These are phyloP conservation scores for Cytospora leucostoma DNA, from an alignment of 2,329 filamentous ascomycete species.

Conservation along the genomic window DNA sequence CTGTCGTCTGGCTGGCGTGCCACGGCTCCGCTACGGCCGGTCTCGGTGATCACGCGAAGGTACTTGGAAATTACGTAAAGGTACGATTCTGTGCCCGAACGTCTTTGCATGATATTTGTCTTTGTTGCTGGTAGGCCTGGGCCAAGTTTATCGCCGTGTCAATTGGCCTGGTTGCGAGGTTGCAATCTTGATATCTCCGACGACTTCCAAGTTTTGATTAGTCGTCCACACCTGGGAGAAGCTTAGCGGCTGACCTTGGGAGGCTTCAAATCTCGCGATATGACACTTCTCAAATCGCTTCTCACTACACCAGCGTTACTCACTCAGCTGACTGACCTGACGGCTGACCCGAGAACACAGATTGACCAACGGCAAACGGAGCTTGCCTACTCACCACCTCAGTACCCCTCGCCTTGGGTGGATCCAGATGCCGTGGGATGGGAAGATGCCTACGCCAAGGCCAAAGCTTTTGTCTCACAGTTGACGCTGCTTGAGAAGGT, in stretches of 20 bases:
- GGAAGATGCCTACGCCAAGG: constrained; percentile 74
- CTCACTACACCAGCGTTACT: not conserved
- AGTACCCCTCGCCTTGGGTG: constrained; percentile 88
- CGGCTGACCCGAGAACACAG: constrained; percentile 31
- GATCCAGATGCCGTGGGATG: constrained; percentile 71
- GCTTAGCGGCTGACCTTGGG: not conserved
- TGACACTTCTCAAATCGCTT: not conserved
- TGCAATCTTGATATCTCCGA: rapidly evolving
- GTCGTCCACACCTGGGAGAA: too few relatives aligned
- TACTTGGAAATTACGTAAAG: not conserved
- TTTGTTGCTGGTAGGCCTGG: not conserved
- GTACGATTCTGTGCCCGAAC: not conserved
- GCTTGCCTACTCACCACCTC: constrained; percentile 54
- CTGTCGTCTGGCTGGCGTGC: constrained; percentile 32
- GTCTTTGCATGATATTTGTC: not conserved
- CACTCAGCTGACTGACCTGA: constrained; percentile 30
- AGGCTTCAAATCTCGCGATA: not conserved
- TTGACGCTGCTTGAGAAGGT: constrained; percentile 87
- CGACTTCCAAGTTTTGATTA: not conserved
- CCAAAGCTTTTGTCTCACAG: constrained; percentile 77
- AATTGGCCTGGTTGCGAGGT: not conserved
- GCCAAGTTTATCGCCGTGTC: not conserved
- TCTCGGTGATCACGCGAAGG: constrained; percentile 29
- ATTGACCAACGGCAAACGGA: constrained; percentile 29
- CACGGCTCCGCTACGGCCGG: constrained; percentile 30